A percentile compares a stretch with the other conserved stretches of the same genome.
phyloP scores from a whole-genome alignment of 116 monocot genomes.

The Cymodocea nodosa region DNA sequence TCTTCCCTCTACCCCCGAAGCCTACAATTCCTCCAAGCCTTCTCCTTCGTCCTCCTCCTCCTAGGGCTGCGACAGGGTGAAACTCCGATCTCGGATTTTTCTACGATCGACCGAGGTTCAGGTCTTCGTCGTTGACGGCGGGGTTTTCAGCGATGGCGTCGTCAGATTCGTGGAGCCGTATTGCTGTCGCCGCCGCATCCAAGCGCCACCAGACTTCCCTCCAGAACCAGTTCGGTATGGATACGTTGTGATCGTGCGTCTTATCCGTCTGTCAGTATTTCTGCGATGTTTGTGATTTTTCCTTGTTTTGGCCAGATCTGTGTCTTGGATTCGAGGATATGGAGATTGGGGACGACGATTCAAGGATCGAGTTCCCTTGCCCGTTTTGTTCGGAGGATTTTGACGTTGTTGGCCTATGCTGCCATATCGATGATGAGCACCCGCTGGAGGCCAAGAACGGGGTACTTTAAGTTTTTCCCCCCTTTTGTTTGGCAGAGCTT shows the following conservation, averaged over 20 bases:
- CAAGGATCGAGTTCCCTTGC: constrained; percentile 44
- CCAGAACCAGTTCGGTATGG: constrained; percentile 40
- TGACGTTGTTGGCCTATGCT: constrained; percentile 73
- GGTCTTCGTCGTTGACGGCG: too few species aligned
- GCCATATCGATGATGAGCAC: constrained; percentile 90
- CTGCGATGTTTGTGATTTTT: neutral
- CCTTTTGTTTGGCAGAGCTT: neutral
- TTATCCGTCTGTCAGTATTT: neutral
- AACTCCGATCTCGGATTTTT: too few species aligned
- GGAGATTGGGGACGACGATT: constrained; percentile 39
- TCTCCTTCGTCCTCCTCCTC: too few species aligned
- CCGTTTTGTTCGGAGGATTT: constrained; percentile 87
- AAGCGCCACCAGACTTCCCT: constrained; percentile 24
- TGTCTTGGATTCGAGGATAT: constrained; percentile 44
- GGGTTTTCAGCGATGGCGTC: too few species aligned
- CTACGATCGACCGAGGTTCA: too few species aligned
- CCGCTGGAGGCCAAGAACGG: constrained; percentile 67
- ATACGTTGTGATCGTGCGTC: neutral
- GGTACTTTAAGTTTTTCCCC: constrained; percentile 24
- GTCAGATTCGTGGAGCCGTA: constrained; percentile 30
- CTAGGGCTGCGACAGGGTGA: too few species aligned
- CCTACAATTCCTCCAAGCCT: too few species aligned
- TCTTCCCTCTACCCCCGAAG: too few species aligned
- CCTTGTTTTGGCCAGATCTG: neutral
- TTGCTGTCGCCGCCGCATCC: constrained; percentile 23